Percentiles rank a stretch among this genome's conserved stretches.
phyloP scores from a whole-genome alignment of 2,329 filamentous ascomycete species.

The Aspergillus sergii region DNA sequence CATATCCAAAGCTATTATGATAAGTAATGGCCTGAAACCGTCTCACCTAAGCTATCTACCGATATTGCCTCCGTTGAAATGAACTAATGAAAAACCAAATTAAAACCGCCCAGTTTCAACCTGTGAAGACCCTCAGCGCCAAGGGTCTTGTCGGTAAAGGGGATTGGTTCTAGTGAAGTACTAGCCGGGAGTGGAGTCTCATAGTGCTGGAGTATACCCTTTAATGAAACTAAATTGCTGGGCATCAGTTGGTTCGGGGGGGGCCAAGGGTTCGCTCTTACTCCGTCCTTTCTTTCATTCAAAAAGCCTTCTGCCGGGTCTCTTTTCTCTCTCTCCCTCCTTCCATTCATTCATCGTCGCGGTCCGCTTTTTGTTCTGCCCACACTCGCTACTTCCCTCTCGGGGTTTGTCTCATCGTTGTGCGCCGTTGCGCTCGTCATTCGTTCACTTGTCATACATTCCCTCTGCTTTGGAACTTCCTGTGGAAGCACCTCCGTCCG shows the following conservation, averaged over 20 bases:
- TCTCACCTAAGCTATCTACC: background rate
- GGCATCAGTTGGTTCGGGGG: background rate
- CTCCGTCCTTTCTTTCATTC: background rate
- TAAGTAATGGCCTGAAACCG: background rate
- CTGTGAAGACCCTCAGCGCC: background rate
- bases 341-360: conserved; percentile 9
- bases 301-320: background rate
- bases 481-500: conserved; percentile 20
- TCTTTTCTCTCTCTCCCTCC: conserved; percentile 3
- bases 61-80: background rate
- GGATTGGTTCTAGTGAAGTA: conserved; percentile 4
- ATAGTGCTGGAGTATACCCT: background rate
- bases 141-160: background rate
- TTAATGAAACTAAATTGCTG: conserved; percentile 8
- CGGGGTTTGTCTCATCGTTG: background rate
- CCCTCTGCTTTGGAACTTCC: conserved; percentile 15
- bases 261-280: background rate
- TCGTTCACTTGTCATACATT: conserved; percentile 19
- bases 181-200: background rate
- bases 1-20: background rate
- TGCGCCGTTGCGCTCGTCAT: conserved; percentile 17
- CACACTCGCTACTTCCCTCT: conserved; percentile 19
- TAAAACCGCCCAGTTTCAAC: background rate
- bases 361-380: conserved; percentile 13
- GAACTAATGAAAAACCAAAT: background rate